phyloP scores from a whole-genome alignment of 2,329 filamentous ascomycete species.

The Fusarium verticillioides region DNA sequence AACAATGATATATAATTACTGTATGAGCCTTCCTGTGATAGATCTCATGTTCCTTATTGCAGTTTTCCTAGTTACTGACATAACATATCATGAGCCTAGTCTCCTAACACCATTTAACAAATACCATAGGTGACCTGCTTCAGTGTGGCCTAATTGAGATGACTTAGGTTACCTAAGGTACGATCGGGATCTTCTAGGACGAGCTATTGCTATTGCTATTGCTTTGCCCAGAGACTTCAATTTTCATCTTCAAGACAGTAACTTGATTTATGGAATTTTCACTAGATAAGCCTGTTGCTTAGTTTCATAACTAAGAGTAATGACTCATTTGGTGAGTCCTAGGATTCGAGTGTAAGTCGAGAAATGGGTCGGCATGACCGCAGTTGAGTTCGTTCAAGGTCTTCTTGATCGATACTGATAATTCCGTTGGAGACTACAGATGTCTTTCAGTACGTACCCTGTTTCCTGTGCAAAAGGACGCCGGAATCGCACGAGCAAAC shows the following conservation, averaged over 20 bases:
- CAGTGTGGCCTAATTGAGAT: background rate
- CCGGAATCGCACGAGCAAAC: background rate
- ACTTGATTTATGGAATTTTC: background rate
- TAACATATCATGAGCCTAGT: background rate
- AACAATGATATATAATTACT: conserved; percentile 24
- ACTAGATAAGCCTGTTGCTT: background rate
- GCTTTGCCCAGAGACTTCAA: background rate
- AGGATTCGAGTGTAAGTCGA: background rate
- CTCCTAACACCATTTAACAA: background rate
- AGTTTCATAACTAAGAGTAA: background rate
- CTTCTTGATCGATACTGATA: background rate
- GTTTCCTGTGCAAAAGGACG: background rate
- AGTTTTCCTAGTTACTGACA: background rate
- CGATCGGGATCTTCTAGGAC: background rate
- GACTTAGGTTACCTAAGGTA: background rate
- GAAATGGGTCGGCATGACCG: background rate
- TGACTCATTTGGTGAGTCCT: background rate
- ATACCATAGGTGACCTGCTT: background rate
- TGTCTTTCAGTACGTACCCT: background rate
- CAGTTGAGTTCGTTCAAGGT: too few species aligned
- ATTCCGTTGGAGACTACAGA: background rate
- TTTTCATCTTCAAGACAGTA: background rate
- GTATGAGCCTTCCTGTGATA: background rate
- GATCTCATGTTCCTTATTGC: background rate
- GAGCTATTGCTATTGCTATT: background rate